Evolutionary conservation across 345 rosid genomes (phyloP), one percentile per base, ranked within the genome.

Genomic region (Litchi chinensis): DNA sequence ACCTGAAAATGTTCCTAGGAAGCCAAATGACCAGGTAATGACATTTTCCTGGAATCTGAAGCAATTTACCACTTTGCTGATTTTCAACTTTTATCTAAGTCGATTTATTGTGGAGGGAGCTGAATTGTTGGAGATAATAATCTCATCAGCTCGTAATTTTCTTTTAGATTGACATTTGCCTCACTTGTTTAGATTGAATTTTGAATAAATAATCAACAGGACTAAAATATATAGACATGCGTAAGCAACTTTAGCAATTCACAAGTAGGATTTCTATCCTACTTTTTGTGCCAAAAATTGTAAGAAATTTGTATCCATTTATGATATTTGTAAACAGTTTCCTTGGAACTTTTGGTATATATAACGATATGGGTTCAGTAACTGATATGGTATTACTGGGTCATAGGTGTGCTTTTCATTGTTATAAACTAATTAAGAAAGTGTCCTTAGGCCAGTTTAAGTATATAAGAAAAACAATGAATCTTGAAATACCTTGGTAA

Each of bases 11-110:
- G 60, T 60, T 57, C 54, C 81, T 43, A 21, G 73, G 68, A 82
- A 71, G 79, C 80, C 82, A 52, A 74, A 82, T 65, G 85, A 79
- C 60, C 83, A 84, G 89, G 90, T 84, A 70, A 67, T 32, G 68
- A 2, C 60, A 4, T 46, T 66, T 77, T 78, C 46, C 73, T 24
- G 21, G 72, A 39, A 8, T 10, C 66, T 43, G 22, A 59, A 77
- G 73, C 63, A 63, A 78, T 74, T 39, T 73, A n/a, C 9, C 50
- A 24, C 19, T 48, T 75, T 19, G 63, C 32, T 65, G 57, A 16
- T 48, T 18, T 1, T 65, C 21, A 19, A 75, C 63, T 75, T 65
- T 59, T 7, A 19, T 43, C 13, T 28, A 48, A 64, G 60, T 32
- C 8, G 28, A 75, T 16, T 43, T 48, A 8, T 32, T 19, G 10